These are phyloP conservation scores for Strombidium stylifer DNA, from an alignment of 73 alveolate species.

Conservation along the genomic window DNA sequence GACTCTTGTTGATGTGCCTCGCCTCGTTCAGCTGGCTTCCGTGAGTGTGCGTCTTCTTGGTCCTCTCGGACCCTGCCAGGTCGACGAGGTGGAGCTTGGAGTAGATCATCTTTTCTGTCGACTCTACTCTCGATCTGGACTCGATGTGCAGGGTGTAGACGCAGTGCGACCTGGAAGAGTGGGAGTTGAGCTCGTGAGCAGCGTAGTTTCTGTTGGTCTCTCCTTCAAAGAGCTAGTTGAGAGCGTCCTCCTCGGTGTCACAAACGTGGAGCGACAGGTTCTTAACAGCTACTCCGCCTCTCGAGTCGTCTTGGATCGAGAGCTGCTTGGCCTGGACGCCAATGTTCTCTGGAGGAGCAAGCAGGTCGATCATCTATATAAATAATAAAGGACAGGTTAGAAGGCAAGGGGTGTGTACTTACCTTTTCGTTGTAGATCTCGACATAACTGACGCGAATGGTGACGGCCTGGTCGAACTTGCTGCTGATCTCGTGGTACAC, in stretches of 20 bases:
- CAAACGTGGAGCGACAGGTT: conserved; percentile 84
- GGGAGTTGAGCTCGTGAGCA: conserved; percentile 94
- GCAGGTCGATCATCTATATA: conserved; percentile 83
- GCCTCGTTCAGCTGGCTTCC: conserved; percentile 98
- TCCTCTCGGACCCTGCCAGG: conserved; percentile 99
- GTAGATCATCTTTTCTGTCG: conserved; percentile 71
- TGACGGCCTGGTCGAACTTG: conserved; percentile 80
- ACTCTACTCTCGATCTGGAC: conserved; percentile 81
- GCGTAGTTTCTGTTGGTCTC: conserved; percentile 96
- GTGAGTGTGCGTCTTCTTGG: conserved; percentile 94
- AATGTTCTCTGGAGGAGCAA: conserved; percentile 69
- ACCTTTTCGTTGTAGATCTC: conserved; percentile 99
- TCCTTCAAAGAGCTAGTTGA: conserved; percentile 97
- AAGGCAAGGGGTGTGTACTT: neutral
- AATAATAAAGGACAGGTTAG: neutral
- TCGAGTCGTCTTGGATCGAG: conserved; percentile 81
- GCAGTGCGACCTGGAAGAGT: conserved; percentile 97
- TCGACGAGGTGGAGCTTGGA: conserved; percentile 98
- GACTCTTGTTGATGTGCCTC: conserved; percentile 95
- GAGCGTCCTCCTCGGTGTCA: conserved; percentile 95
- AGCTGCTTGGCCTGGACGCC: conserved; percentile 27
- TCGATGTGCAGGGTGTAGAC: conserved; percentile 97
- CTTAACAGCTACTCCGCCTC: conserved; percentile 91
- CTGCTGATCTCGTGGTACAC: conserved; percentile 91
- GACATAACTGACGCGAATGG: conserved; percentile 91